Evolutionary conservation across 768 basidiomycete species (phyloP).

Genomic region (Lentinus brumalis): DNA sequence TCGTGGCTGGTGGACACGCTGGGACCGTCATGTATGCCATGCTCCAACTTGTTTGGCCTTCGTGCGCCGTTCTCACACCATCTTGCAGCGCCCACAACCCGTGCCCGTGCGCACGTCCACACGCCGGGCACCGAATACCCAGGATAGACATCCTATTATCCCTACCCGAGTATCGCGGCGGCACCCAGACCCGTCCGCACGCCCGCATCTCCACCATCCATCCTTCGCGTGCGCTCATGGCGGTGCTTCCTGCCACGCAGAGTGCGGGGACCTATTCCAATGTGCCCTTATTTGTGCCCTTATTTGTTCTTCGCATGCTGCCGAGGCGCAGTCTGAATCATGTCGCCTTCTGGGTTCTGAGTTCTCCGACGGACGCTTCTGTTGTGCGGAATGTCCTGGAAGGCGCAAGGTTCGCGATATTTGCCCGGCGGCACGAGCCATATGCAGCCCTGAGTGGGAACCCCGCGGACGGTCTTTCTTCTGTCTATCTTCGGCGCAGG

Average conservation of each 20-base stretch:
- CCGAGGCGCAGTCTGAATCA: constrained; percentile 1
- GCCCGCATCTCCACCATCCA: background rate
- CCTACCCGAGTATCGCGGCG: background rate
- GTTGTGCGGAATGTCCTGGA: background rate
- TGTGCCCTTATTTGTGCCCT: constrained; percentile 1
- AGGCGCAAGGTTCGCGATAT: background rate
- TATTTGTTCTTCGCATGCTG: background rate
- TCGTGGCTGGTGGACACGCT: background rate
- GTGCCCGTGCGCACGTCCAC: background rate
- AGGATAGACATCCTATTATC: background rate
- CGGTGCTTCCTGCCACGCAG: background rate
- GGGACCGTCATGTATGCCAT: background rate
- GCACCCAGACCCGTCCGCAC: background rate
- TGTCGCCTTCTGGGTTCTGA: background rate
- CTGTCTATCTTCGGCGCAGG: constrained; percentile 21
- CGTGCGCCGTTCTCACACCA: background rate
- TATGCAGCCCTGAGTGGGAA: background rate
- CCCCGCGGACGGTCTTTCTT: constrained; percentile 12
- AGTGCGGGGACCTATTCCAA: background rate
- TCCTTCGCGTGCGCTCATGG: background rate
- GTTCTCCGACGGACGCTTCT: background rate
- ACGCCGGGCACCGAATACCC: background rate
- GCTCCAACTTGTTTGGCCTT: background rate
- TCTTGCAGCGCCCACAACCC: background rate
- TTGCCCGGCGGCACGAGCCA: background rate